These are phyloP conservation scores for Penicillium pancosmium DNA, from an alignment of 495 filamentous ascomycete species.

Conservation along the genomic window DNA sequence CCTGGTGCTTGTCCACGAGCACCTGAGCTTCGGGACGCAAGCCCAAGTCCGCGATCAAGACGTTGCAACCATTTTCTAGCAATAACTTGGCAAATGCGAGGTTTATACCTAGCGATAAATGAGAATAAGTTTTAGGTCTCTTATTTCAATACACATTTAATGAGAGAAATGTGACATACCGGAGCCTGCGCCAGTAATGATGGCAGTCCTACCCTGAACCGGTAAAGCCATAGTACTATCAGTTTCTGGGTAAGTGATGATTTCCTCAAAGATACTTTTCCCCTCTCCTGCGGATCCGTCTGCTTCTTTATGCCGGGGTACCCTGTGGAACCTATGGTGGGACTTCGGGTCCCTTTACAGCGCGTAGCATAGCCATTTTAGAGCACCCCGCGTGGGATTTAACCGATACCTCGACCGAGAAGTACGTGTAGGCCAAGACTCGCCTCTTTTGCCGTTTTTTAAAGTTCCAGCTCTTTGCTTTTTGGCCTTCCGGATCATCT, in stretches of 20 bases:
- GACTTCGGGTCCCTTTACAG: conserved; percentile 24
- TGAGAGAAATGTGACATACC: conserved; percentile 42
- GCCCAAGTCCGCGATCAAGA: conserved; percentile 66
- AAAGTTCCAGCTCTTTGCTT: background rate
- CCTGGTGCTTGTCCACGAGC: conserved; percentile 54
- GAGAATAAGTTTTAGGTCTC: conserved; percentile 4
- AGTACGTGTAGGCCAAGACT: conserved; percentile 18
- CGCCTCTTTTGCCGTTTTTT: background rate
- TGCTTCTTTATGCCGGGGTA: conserved; percentile 17
- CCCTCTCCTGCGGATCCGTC: conserved; percentile 2
- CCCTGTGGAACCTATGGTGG: conserved; percentile 13
- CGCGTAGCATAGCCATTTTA: conserved; percentile 22
- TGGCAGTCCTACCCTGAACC: conserved; percentile 64
- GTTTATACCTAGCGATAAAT: conserved; percentile 45
- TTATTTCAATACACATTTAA: background rate
- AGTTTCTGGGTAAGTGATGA: background rate
- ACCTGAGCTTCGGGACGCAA: conserved; percentile 65
- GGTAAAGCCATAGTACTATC: conserved; percentile 42
- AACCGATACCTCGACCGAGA: conserved; percentile 20
- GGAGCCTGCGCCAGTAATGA: conserved; percentile 72
- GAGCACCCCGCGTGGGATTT: conserved; percentile 18
- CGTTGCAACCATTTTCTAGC: conserved; percentile 61
- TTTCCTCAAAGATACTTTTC: background rate
- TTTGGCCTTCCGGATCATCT: conserved; percentile 9
- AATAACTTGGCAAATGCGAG: conserved; percentile 62